Evolutionary conservation across 768 basidiomycete species (phyloP), one percentile per base, ranked within the genome.

Genomic region (Mycena vulgaris): DNA sequence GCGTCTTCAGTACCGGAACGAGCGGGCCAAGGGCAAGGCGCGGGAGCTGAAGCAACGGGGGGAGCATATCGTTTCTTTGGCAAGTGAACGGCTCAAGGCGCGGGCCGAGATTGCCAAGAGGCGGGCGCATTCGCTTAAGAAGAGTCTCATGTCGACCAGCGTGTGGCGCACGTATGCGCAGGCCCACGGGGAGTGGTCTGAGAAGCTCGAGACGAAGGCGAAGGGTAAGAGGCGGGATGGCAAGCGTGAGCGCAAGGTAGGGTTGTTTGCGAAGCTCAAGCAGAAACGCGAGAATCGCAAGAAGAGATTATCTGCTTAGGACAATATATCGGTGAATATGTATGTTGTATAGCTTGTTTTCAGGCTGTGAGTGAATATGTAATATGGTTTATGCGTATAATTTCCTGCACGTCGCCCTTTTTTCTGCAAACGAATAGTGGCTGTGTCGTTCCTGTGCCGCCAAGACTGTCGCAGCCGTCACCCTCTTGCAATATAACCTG

Each of bases 11-110:
- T 78, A 78, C 62, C 83, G 87, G 47, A 87, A 92, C 69, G 83
- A 87, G 49, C 82, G 81, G 11, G 90, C 90, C 56, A 85, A 85
- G 75, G 80, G 77, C 55, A 86, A 84, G 64, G 90, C 90, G 11
- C 86, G 80, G 78, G 85, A 89, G 73, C 77, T 91, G 45, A 87
- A 78, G 78, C 82, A 85, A 69, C 84, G 75, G 62, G 88, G 89
- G 10, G 80, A 83, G 60, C 83, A 85, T 64, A 79, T 89, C 39
- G 74, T 90, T 30, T 78, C 78, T 23, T 80, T 77, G 5, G 86
- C 88, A 5, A 82, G 83, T 55, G 83, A 84, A 62, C 81, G 75
- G 70, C 71, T 90, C 65, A 77, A 72, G 65, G 80, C 79, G 19
- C 78, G 84, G 69, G 87, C 88, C 13, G 74, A 76, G 27, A 55